phyloP scores from a whole-genome alignment of 495 filamentous ascomycete species.

The Aspergillus mulundensis region DNA sequence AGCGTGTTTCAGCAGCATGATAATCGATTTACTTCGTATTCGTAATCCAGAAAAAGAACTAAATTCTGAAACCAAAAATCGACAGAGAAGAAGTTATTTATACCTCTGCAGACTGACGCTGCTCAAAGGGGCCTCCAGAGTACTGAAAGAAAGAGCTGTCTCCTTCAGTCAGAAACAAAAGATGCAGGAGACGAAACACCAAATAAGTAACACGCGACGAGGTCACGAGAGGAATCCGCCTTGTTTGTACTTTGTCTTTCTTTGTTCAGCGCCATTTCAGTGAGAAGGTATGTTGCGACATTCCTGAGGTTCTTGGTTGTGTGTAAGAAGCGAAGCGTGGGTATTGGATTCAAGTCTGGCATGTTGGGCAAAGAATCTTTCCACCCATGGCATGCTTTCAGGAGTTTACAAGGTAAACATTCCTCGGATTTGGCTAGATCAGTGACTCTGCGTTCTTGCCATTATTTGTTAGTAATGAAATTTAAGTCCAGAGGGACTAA shows the following conservation, averaged over 20 bases:
- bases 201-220: not conserved
- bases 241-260: not conserved
- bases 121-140: not conserved
- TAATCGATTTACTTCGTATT: constrained; percentile 6
- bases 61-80: not conserved
- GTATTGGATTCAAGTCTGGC: not conserved
- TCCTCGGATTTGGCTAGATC: not conserved
- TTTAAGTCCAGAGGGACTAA: not conserved
- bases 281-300: not conserved
- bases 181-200: not conserved
- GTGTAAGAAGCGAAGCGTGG: not conserved
- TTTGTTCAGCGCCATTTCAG: not conserved
- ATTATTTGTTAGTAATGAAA: not conserved
- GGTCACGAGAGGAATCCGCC: not conserved
- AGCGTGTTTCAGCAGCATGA: constrained; percentile 27
- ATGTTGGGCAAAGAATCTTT: constrained; percentile 7
- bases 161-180: not conserved
- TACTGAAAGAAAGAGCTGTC: not conserved
- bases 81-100: not conserved
- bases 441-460: not conserved
- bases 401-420: not conserved
- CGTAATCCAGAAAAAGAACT: not conserved
- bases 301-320: not conserved
- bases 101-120: not conserved
- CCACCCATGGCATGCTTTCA: not conserved